Evolutionary conservation across 306 rosid species (phyloP).

Genomic region (Sechiopsis laciniata): DNA sequence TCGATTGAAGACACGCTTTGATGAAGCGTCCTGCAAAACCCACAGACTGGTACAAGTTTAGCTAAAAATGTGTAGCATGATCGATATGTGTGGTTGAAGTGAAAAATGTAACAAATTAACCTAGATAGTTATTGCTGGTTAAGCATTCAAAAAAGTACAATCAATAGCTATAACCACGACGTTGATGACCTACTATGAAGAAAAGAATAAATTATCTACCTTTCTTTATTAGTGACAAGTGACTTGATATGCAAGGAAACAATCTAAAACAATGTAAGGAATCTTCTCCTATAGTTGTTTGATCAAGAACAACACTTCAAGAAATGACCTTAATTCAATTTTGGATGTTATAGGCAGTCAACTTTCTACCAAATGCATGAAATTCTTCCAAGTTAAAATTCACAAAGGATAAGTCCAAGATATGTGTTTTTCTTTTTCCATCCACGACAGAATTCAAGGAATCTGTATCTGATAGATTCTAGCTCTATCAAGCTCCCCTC

Average conservation of each 20-base stretch:
- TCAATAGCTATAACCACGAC: background rate
- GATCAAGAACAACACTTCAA: background rate
- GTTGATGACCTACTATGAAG: background rate
- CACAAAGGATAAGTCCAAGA: background rate
- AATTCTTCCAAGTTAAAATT: background rate
- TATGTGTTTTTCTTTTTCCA: background rate
- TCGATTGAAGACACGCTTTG: slow-evolving; percentile 24
- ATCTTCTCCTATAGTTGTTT: background rate
- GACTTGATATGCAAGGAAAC: slow-evolving; percentile 8
- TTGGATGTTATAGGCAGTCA: background rate
- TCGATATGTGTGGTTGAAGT: background rate
- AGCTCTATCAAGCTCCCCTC: too few species aligned
- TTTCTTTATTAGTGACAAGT: background rate
- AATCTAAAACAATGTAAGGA: background rate
- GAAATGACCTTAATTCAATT: background rate
- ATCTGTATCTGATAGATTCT: too few species aligned
- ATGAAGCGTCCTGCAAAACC: slow-evolving; percentile 32
- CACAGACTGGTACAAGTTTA: slow-evolving; percentile 19
- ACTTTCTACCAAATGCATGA: background rate
- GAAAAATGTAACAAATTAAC: background rate
- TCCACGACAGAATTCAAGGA: background rate
- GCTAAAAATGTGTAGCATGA: background rate
- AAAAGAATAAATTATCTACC: background rate
- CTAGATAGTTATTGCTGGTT: background rate
- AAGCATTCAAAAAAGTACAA: background rate